These are phyloP conservation scores for Leccinum boreale DNA, from an alignment of 768 basidiomycete species.

Conservation along the genomic window DNA sequence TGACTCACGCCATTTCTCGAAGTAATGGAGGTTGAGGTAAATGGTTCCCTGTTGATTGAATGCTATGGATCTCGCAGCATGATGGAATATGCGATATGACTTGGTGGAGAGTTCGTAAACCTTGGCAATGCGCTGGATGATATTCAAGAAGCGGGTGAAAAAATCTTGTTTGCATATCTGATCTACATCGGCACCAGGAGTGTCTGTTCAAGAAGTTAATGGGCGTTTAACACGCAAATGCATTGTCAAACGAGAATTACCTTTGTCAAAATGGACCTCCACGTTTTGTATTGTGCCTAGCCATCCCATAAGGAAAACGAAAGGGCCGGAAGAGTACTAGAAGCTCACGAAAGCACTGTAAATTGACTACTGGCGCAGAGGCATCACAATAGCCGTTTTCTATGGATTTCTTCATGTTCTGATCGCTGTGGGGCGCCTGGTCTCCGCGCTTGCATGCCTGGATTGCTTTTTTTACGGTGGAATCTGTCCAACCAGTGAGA, in stretches of 20 bases:
- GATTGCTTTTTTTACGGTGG: not conserved
- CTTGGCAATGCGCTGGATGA: slow-evolving; percentile 58
- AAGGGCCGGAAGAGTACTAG: not conserved
- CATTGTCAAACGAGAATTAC: slow-evolving; percentile 29
- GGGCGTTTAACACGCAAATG: not conserved
- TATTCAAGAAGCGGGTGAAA: slow-evolving; percentile 65
- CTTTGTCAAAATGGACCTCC: slow-evolving; percentile 57
- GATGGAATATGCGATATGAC: not conserved
- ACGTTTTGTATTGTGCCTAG: slow-evolving; percentile 53
- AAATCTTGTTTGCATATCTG: slow-evolving; percentile 29
- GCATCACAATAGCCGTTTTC: slow-evolving; percentile 71
- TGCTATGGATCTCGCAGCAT: not conserved
- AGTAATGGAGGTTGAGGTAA: not conserved
- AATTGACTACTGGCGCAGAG: slow-evolving; percentile 54
- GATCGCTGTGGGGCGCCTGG: slow-evolving; percentile 42
- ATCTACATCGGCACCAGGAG: slow-evolving; percentile 46
- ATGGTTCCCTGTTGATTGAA: not conserved
- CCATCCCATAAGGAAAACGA: not conserved
- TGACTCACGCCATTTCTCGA: not conserved
- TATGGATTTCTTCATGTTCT: slow-evolving; percentile 60
- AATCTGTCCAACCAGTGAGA: not conserved
- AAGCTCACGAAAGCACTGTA: slow-evolving; percentile 51
- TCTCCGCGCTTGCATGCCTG: not conserved
- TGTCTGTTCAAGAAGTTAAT: slow-evolving; percentile 38
- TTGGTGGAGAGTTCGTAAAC: slow-evolving; percentile 65